phyloP scores from a whole-genome alignment of 1,139 yeast species.

The Blastobotrys ciferrii region DNA sequence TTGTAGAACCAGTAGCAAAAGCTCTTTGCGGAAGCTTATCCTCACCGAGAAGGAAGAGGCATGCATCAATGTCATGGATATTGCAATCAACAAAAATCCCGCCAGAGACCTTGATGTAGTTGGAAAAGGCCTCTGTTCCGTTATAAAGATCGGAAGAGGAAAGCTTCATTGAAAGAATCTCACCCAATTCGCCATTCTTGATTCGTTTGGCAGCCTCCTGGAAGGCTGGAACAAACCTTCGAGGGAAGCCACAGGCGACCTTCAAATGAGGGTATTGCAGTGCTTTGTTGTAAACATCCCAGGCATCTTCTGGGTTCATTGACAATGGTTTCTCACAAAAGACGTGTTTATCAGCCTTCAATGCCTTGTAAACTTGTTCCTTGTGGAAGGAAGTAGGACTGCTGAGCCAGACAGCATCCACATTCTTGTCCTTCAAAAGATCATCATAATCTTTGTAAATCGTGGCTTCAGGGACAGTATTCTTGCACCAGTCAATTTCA shows the following conservation, averaged over 20 bases:
- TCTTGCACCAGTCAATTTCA: slow-evolving; percentile 21
- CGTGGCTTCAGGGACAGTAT: slow-evolving; percentile 16
- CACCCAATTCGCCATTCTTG: slow-evolving; percentile 22
- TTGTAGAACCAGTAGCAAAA: slow-evolving; percentile 23
- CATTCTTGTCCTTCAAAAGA: slow-evolving; percentile 16
- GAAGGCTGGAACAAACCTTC: slow-evolving; percentile 20
- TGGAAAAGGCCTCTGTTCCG: slow-evolving; percentile 14
- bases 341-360: slow-evolving; percentile 23
- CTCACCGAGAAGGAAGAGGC: slow-evolving; percentile 21
- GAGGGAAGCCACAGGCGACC: slow-evolving; percentile 24
- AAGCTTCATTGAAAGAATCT: slow-evolving; percentile 19
- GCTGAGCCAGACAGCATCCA: slow-evolving; percentile 23
- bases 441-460: slow-evolving; percentile 21
- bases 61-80: slow-evolving; percentile 23
- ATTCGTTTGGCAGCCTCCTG: slow-evolving; percentile 20
- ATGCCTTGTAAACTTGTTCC: slow-evolving; percentile 21
- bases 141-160: slow-evolving; percentile 19
- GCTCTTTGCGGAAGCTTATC: slow-evolving; percentile 21
- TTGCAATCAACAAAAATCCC: slow-evolving; percentile 25
- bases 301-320: slow-evolving; percentile 13
- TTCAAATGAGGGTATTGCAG: slow-evolving; percentile 21
- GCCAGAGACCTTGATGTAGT: slow-evolving; percentile 23
- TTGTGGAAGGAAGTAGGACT: slow-evolving; percentile 25
- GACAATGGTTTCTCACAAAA: slow-evolving; percentile 26
- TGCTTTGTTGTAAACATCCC: slow-evolving; percentile 20